These are phyloP conservation scores for Acanthamoeba polyphaga DNA, from an alignment of 208 protist species.

Conservation along the genomic window DNA sequence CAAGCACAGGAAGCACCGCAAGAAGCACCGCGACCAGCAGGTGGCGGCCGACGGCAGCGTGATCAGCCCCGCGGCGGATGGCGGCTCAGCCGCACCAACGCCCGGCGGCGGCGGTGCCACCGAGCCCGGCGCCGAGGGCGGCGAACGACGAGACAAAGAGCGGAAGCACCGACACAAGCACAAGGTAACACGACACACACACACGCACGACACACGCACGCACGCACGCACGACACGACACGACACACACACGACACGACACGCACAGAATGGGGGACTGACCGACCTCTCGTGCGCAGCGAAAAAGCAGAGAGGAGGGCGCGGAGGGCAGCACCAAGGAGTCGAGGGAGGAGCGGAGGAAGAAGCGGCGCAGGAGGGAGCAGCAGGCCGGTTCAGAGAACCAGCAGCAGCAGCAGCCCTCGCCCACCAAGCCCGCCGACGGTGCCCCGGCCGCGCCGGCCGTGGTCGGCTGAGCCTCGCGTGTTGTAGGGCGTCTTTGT, in stretches of 20 bases:
- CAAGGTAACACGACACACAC: slow-evolving; percentile 1
- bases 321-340: background rate
- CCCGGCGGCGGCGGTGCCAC: background rate
- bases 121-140: background rate
- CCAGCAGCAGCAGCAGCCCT: background rate
- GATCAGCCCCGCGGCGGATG: background rate
- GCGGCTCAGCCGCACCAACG: background rate
- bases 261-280: background rate
- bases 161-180: slow-evolving; percentile 55
- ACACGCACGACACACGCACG: background rate
- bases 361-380: slow-evolving; percentile 28
- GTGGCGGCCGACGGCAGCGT: background rate
- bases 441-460: background rate
- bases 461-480: too few species aligned
- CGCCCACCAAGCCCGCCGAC: slow-evolving; percentile 3
- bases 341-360: slow-evolving; percentile 25
- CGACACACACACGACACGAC: too few species aligned
- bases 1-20: slow-evolving; percentile 56
- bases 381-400: slow-evolving; percentile 10
- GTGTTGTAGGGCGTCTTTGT: too few species aligned
- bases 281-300: background rate
- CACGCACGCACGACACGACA: too few species aligned
- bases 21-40: slow-evolving; percentile 21
- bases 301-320: slow-evolving; percentile 54
- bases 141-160: background rate